Conservation (phyloP, 257 asterid genomes). For the Osmanthus fragrans region DNA sequence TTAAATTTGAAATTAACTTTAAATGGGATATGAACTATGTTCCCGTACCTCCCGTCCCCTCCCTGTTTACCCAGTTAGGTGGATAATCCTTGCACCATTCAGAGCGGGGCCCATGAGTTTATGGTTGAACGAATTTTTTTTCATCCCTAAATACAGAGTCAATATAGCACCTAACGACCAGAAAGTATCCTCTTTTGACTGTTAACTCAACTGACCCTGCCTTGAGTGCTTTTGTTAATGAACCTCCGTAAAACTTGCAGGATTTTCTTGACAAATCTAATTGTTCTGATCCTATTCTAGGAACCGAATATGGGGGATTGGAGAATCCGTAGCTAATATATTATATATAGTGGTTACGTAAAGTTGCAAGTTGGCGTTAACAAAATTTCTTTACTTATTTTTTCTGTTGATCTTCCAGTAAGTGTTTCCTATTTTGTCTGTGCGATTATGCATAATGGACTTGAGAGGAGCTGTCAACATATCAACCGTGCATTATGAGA, state of each 20-base stretch:
- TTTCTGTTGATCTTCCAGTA: constrained; percentile 79
- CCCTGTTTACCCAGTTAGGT: no score
- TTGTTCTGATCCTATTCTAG: constrained; percentile 28
- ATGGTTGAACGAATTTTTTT: no score
- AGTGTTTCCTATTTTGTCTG: constrained; percentile 23
- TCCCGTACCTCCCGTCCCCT: no score
- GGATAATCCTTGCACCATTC: no score
- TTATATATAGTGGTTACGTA: constrained; percentile 47
- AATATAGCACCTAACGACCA: constrained; percentile 57
- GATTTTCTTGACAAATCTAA: neutral
- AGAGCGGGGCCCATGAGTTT: no score
- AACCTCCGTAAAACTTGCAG: constrained; percentile 4
- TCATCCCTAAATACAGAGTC: constrained; percentile 39
- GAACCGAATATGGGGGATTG: constrained; percentile 61
- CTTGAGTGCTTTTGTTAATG: constrained; percentile 72
- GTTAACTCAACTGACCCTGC: constrained; percentile 86
- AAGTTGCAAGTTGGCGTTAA: constrained; percentile 69
- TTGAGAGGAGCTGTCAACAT: neutral
- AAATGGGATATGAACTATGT: no score
- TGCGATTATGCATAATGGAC: neutral
- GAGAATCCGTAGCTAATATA: no score
- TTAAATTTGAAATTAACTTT: no score
- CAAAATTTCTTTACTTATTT: constrained; percentile 81
- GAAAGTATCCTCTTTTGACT: constrained; percentile 55
- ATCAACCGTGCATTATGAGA: constrained; percentile 53